Base-by-base conservation (phyloP, 2,329 filamentous ascomycete species). In the Fusarium hainanense region DNA sequence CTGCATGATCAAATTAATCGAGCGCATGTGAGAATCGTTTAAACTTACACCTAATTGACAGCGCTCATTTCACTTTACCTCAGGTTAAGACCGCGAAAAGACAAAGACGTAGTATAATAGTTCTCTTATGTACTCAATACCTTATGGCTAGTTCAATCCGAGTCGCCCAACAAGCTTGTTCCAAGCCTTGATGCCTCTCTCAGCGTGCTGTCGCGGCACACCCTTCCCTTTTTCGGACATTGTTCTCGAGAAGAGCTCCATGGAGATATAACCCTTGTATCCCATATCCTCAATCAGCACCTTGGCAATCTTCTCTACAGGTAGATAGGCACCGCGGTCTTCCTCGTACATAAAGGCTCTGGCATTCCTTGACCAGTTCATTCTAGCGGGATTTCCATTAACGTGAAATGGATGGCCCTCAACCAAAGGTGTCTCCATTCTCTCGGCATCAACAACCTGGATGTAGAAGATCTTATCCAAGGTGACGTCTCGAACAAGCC, bases 341-440 rank as follows among this genome's bases (percentile, higher is more conserved):
- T 44, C 34, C 27, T 63, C 60, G 1, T 63, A 63, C 49, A 63
- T 63, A 4, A 56, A 63, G 4, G 58, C 43, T 12, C 60, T 40
- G 0, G 60, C 60, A 44, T 63, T 63, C 3, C 60, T 34, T 2
- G 60, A 63, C 60, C 60, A 63, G 14, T 63, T 63, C 60, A 63
- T 63, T 2, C 60, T 43, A 3, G 60, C 21, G 0, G 60, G 58
- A 3, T 57, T 63, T 21, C 58, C 60, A 14, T 63, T 58, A 1
- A 49, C 28, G 23, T 63, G 60, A 18, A 63, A 63, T 0, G 49
- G 58, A 7, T 63, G 60, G 0, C 60, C 60, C 16, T 63, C 62
- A 6, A 63, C 23, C 0, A 63, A 2, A 0, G 60, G 60, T 2
- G 49, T 27, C 3, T 57, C 58, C 60, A 63, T 63, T 3, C 12